Conservation (phyloP, 441 rosid species). For the Eutrema salsugineum region DNA sequence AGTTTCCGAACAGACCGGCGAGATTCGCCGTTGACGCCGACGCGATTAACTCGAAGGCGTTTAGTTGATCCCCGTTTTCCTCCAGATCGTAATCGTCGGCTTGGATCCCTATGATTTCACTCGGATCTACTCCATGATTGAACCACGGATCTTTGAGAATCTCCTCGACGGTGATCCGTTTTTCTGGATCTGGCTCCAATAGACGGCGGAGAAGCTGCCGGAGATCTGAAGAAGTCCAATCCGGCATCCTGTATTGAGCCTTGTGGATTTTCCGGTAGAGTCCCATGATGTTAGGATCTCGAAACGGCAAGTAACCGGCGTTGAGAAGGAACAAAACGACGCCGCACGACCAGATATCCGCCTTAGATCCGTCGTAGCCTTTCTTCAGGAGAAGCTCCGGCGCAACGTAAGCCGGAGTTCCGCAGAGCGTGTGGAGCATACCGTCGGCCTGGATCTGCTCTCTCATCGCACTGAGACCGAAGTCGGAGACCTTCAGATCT, state of each 20-base stretch:
- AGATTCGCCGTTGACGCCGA: slow-evolving; percentile 21
- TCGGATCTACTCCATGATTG: slow-evolving; percentile 35
- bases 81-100: slow-evolving; percentile 41
- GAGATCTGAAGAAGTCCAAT: slow-evolving; percentile 47
- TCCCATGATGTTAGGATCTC: slow-evolving; percentile 50
- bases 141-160: slow-evolving; percentile 43
- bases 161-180: slow-evolving; percentile 60
- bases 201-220: slow-evolving; percentile 31
- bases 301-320: slow-evolving; percentile 67
- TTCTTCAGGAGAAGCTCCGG: slow-evolving; percentile 75
- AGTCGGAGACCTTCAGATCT: slow-evolving; percentile 38
- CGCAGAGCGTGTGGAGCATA: slow-evolving; percentile 60
- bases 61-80: slow-evolving; percentile 32
- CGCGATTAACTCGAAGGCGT: slow-evolving; percentile 34
- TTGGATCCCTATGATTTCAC: slow-evolving; percentile 29
- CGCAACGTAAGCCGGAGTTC: slow-evolving; percentile 86
- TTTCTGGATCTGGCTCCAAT: slow-evolving; percentile 38
- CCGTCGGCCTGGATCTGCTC: slow-evolving; percentile 53
- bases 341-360: slow-evolving; percentile 71
- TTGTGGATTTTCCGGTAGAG: slow-evolving; percentile 57
- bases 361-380: slow-evolving; percentile 65
- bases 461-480: slow-evolving; percentile 44
- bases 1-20: slow-evolving; percentile 30
- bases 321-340: slow-evolving; percentile 53
- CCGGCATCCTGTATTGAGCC: slow-evolving; percentile 46